These are phyloP conservation scores for Lecanicillium sp. DNA, from an alignment of 2,329 filamentous ascomycete genomes.

Conservation along the genomic window DNA sequence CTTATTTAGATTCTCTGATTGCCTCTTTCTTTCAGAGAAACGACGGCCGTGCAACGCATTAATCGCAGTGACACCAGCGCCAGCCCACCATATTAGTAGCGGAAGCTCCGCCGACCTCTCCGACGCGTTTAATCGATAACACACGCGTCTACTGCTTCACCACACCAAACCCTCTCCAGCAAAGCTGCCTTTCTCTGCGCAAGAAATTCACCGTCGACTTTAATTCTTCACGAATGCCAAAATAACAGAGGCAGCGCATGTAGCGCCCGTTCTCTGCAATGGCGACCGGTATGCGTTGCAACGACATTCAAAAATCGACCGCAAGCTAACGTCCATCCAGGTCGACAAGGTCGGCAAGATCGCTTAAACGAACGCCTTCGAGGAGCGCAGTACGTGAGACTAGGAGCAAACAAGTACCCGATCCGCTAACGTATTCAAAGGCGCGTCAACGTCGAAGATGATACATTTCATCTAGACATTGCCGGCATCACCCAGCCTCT, in stretches of 20 bases:
- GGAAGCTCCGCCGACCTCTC: too few relatives aligned
- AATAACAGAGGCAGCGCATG: too few relatives aligned
- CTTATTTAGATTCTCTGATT: too few relatives aligned
- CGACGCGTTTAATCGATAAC: conserved; percentile 9
- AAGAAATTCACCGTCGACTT: too few relatives aligned
- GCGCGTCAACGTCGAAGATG: conserved; percentile 49
- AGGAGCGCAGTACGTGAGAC: conserved; percentile 48
- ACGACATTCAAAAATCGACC: too few relatives aligned
- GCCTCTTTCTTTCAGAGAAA: too few relatives aligned
- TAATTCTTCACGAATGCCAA: too few relatives aligned
- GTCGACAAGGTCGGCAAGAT: conserved; percentile 46
- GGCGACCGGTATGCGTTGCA: conserved; percentile 24
- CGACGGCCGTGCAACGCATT: too few relatives aligned
- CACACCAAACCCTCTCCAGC: too few relatives aligned
- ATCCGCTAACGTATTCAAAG: conserved; percentile 20
- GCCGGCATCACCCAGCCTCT: conserved; percentile 28
- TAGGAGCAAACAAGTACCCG: not conserved
- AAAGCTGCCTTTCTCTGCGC: too few relatives aligned
- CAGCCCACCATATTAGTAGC: too few relatives aligned
- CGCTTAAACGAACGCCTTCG: conserved; percentile 57
- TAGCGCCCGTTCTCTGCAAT: conserved; percentile 13
- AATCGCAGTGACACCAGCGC: not conserved
- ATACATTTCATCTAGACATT: conserved; percentile 49
- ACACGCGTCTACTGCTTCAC: not conserved
- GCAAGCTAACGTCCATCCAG: conserved; percentile 10